These are phyloP conservation scores for Phyllostachys edulis DNA, from an alignment of 176 grass and related monocot genomes.

Conservation along the genomic window DNA sequence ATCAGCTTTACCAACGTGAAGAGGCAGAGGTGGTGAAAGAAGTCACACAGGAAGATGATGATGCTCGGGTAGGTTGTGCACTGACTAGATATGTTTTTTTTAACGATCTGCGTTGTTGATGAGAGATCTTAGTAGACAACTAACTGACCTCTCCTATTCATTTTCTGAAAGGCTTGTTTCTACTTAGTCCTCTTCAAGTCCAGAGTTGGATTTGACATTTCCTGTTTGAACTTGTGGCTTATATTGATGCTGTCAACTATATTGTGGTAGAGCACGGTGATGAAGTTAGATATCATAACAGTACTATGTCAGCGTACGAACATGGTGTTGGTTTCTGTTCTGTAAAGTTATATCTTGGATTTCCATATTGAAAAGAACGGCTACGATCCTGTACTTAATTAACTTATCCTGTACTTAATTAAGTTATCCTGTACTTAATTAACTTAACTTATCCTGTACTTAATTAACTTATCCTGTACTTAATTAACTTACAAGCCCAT, in stretches of 20 bases:
- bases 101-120: not conserved
- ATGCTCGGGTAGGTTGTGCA: conserved; percentile 43
- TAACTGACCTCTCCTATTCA: not conserved
- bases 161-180: not conserved
- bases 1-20: conserved; percentile 71
- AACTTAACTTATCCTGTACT: not conserved
- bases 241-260: not conserved
- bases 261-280: not conserved
- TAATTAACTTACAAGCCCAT: not conserved
- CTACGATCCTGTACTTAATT: not conserved
- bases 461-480: too few species aligned
- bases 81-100: not conserved
- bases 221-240: conserved; percentile 12
- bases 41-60: conserved; percentile 55
- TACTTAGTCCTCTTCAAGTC: not conserved
- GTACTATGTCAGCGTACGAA: not conserved
- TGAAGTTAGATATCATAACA: not conserved
- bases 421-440: not conserved
- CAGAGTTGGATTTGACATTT: conserved; percentile 5
- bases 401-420: not conserved
- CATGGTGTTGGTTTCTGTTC: not conserved
- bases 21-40: conserved; percentile 52
- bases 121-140: not conserved
- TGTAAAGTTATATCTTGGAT: not conserved
- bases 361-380: not conserved